phyloP scores from a whole-genome alignment of 345 rosid species.

The Aegle marmelos region DNA sequence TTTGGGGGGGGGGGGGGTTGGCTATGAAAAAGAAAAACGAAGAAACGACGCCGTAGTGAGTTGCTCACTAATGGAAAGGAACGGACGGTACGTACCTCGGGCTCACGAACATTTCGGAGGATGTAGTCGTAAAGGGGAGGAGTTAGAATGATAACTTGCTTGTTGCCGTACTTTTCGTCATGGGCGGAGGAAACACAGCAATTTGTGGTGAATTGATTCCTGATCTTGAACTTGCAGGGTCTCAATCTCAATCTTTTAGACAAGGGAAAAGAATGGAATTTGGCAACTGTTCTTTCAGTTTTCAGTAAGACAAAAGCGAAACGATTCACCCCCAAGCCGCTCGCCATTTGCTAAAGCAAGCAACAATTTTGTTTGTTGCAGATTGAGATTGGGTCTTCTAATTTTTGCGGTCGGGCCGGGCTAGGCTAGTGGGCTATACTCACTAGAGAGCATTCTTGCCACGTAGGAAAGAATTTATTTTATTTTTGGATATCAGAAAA shows the following conservation, averaged over 20 bases:
- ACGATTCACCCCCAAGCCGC: constrained; percentile 1
- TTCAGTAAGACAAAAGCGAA: background rate
- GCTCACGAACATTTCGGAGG: constrained; percentile 85
- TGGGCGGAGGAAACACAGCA: constrained; percentile 36
- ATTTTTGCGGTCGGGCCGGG: background rate
- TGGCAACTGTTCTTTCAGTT: background rate
- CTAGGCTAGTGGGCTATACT: background rate
- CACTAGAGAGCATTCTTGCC: background rate
- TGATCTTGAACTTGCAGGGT: constrained; percentile 12
- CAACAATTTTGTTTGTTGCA: background rate
- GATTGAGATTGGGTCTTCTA: no score
- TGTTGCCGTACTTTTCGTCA: constrained; percentile 69
- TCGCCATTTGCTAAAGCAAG: background rate
- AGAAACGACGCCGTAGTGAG: background rate
- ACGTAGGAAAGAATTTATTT: background rate
- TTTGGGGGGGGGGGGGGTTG: no score
- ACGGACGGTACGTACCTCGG: constrained; percentile 38
- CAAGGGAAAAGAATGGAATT: background rate
- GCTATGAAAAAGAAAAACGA: background rate
- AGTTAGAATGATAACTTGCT: constrained; percentile 71
- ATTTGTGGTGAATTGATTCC: constrained; percentile 19
- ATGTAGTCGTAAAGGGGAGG: constrained; percentile 76
- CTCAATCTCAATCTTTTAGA: background rate
- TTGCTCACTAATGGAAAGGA: background rate
- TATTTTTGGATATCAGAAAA: no score